phyloP scores from a whole-genome alignment of 1,139 yeast genomes.

The Yamadazyma songkhlaensis region DNA sequence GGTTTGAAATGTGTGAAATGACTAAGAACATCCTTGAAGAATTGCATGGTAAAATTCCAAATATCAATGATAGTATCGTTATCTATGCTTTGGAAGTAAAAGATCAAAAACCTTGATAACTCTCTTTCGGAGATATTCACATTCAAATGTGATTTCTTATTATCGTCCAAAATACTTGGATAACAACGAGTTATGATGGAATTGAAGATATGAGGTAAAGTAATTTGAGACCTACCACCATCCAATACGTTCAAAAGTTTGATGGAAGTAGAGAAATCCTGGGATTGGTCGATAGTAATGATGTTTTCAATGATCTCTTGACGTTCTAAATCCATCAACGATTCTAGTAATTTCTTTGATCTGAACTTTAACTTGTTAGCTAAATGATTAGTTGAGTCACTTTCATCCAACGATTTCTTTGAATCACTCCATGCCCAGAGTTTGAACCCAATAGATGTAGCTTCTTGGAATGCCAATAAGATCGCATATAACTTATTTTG shows the following conservation, averaged over 20 bases:
- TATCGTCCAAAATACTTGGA: constrained; percentile 30
- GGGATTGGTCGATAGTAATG: constrained; percentile 35
- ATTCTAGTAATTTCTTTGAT: constrained; percentile 65
- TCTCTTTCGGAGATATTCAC: constrained; percentile 40
- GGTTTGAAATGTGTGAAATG: constrained; percentile 48
- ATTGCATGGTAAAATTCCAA: constrained; percentile 56
- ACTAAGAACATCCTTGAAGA: constrained; percentile 55
- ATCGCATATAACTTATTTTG: constrained; percentile 55
- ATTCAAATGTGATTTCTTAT: constrained; percentile 40
- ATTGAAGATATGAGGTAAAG: constrained; percentile 65
- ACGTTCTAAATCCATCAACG: constrained; percentile 68
- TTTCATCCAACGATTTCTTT: constrained; percentile 12
- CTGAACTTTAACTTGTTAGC: constrained; percentile 71
- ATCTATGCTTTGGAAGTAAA: constrained; percentile 64
- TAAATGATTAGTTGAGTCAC: constrained; percentile 50
- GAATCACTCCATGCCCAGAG: constrained; percentile 79
- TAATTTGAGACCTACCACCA: constrained; percentile 76
- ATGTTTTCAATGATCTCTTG: constrained; percentile 70
- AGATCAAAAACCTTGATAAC: constrained; percentile 50
- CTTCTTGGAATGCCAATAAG: constrained; percentile 61
- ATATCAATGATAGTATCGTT: constrained; percentile 75
- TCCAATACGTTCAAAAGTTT: constrained; percentile 75
- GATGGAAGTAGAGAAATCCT: constrained; percentile 17
- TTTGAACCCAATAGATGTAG: constrained; percentile 51
- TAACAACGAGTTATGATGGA: constrained; percentile 44